Percentiles rank a stretch among this genome's conserved stretches.
These are phyloP conservation scores for Arthrinium puccinioides DNA, from an alignment of 2,329 filamentous ascomycete species.

Conservation along the genomic window DNA sequence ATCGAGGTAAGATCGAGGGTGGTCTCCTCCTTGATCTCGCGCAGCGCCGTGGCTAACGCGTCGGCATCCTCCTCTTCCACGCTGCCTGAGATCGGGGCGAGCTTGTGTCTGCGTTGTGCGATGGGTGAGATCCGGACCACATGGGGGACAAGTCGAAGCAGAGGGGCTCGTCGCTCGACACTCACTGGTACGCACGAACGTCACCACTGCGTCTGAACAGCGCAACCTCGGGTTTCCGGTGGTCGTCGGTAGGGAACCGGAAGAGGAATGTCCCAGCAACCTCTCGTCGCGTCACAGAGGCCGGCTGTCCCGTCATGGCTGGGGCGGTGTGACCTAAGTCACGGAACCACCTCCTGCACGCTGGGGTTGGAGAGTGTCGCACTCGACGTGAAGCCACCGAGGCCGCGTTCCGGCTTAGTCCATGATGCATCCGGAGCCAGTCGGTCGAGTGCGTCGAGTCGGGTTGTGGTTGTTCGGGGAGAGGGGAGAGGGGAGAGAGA, in stretches of 20 bases:
- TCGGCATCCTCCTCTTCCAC: conserved; percentile 46
- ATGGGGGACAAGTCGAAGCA: no score
- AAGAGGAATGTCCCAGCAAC: conserved; percentile 47
- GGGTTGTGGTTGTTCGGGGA: no score
- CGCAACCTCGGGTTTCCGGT: conserved; percentile 39
- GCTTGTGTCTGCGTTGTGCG: conserved; percentile 35
- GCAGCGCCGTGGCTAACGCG: conserved; percentile 50
- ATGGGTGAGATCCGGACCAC: conserved; percentile 5
- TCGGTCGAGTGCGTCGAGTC: no score
- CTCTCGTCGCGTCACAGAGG: conserved; percentile 28
- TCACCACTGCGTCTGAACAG: conserved; percentile 55
- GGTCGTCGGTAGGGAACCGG: conserved; percentile 29
- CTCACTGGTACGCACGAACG: conserved; percentile 53
- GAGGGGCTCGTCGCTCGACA: background rate
- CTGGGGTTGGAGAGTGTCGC: no score
- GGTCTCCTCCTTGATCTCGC: conserved; percentile 58
- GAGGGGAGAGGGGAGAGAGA: no score
- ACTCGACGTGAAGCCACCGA: no score
- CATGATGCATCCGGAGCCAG: no score
- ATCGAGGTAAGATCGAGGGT: conserved; percentile 39
- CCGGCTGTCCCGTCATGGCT: no score
- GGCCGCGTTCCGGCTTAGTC: no score
- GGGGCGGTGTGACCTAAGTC: no score
- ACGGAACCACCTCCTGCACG: no score
- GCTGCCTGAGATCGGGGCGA: conserved; percentile 55